phyloP scores from a whole-genome alignment of 1,284 basidiomycete genomes.

The Ustilago curta region DNA sequence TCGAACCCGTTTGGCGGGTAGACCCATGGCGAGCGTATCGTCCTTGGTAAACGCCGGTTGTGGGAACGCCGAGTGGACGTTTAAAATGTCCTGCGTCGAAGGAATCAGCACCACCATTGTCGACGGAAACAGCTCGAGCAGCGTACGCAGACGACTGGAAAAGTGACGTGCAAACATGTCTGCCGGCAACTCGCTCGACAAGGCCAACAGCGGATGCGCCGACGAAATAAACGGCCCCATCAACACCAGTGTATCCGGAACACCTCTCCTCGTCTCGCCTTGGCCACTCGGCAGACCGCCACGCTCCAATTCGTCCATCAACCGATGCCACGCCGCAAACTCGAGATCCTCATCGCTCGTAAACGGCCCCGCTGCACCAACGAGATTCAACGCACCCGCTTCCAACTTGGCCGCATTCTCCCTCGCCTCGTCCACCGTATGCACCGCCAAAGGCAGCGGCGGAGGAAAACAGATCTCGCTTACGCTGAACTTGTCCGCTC shows the following conservation, averaged over 20 bases:
- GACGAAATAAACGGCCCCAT: slow-evolving; percentile 89
- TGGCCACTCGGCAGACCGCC: slow-evolving; percentile 65
- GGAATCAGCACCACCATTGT: slow-evolving; percentile 84
- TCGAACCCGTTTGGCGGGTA: slow-evolving; percentile 75
- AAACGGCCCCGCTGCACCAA: slow-evolving; percentile 57
- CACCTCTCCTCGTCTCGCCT: slow-evolving; percentile 76
- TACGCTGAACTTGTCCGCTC: slow-evolving; percentile 85
- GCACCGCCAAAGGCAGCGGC: slow-evolving; percentile 57
- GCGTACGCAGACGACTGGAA: slow-evolving; percentile 74
- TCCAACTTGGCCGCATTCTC: slow-evolving; percentile 35
- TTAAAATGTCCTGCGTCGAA: slow-evolving; percentile 82
- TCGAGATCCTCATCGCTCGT: slow-evolving; percentile 51
- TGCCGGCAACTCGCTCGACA: slow-evolving; percentile 76
- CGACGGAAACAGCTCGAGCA: slow-evolving; percentile 76
- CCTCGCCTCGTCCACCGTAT: slow-evolving; percentile 42
- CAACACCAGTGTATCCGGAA: slow-evolving; percentile 82
- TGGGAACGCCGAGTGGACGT: slow-evolving; percentile 84
- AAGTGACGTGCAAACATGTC: slow-evolving; percentile 81
- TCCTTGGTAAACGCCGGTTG: slow-evolving; percentile 78
- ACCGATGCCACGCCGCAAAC: slow-evolving; percentile 58
- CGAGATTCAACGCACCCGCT: slow-evolving; percentile 46
- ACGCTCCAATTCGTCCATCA: slow-evolving; percentile 57
- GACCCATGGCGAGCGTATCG: slow-evolving; percentile 21
- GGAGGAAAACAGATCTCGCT: slow-evolving; percentile 79
- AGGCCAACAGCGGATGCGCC: slow-evolving; percentile 81